A percentile compares a stretch with the other conserved stretches of the same genome.
Conservation (phyloP, 306 rosid genomes). For the Citrullus colocynthis region DNA sequence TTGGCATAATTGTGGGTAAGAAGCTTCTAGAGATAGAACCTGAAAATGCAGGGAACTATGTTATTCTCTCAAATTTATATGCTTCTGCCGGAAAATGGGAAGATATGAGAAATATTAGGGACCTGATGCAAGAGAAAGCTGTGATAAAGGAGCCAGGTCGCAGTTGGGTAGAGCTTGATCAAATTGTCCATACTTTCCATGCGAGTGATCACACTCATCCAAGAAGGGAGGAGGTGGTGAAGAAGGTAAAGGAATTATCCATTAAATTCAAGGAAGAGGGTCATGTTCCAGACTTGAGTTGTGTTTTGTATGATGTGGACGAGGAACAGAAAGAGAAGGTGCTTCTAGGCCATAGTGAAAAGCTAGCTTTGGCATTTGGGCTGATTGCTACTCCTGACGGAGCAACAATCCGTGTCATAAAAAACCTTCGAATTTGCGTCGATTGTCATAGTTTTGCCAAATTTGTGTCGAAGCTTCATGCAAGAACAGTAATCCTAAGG, state of each 20-base stretch:
- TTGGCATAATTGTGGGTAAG: slow-evolving; percentile 54
- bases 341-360: slow-evolving; percentile 74
- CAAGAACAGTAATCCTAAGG: slow-evolving; percentile 57
- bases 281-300: slow-evolving; percentile 65
- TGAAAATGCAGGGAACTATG: slow-evolving; percentile 77
- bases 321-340: slow-evolving; percentile 88
- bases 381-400: slow-evolving; percentile 47
- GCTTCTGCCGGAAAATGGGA: slow-evolving; percentile 92
- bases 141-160: slow-evolving; percentile 70
- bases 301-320: slow-evolving; percentile 71
- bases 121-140: slow-evolving; percentile 48
- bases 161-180: slow-evolving; percentile 81
- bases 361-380: slow-evolving; percentile 68
- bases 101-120: slow-evolving; percentile 50
- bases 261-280: slow-evolving; percentile 57
- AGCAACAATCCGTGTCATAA: slow-evolving; percentile 46
- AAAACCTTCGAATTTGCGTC: slow-evolving; percentile 78
- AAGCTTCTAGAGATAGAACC: slow-evolving; percentile 66
- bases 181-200: slow-evolving; percentile 63
- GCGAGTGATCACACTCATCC: slow-evolving; percentile 76
- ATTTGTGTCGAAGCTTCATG: slow-evolving; percentile 36
- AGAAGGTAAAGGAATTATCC: slow-evolving; percentile 50
- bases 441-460: slow-evolving; percentile 92
- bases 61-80: slow-evolving; percentile 70
- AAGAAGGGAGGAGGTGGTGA: slow-evolving; percentile 55